These are phyloP conservation scores for Calonectria pteridis DNA, from an alignment of 2,329 filamentous ascomycete species.

Conservation along the genomic window DNA sequence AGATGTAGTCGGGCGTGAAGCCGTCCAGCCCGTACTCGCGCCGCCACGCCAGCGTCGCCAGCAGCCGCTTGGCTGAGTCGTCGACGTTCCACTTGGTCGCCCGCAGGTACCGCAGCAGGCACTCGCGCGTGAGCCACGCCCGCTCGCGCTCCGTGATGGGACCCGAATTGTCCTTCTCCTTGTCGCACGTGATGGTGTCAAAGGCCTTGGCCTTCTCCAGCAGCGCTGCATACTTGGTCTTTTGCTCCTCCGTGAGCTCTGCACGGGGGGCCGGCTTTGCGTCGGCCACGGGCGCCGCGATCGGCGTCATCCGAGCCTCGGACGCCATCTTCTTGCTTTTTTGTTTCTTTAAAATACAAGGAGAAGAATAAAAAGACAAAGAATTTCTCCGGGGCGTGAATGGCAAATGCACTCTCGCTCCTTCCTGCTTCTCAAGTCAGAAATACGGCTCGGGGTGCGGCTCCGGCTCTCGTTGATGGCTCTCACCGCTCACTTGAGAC, in stretches of 20 bases:
- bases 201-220: conserved; percentile 78
- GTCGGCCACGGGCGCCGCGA: conserved; percentile 67
- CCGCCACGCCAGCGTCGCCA: conserved; percentile 86
- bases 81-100: conserved; percentile 90
- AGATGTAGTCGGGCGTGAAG: conserved; percentile 88
- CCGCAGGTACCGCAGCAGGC: conserved; percentile 90
- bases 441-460: not conserved
- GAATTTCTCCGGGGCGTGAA: too few species aligned
- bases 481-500: conserved; percentile 26
- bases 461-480: not conserved
- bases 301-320: conserved; percentile 62
- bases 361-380: not conserved
- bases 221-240: conserved; percentile 83
- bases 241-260: conserved; percentile 80
- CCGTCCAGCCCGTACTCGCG: conserved; percentile 88
- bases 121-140: conserved; percentile 93
- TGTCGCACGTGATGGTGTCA: conserved; percentile 71
- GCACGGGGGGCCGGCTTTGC: conserved; percentile 69
- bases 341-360: not conserved
- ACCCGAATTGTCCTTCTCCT: conserved; percentile 67
- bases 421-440: not conserved
- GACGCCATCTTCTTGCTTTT: conserved; percentile 34
- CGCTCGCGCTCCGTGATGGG: conserved; percentile 84
- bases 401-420: not conserved
- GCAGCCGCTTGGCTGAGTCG: conserved; percentile 83